A percentile compares a stretch with the other conserved stretches of the same genome.
Evolutionary conservation across 352 stramenopile species (phyloP).

Genomic region (Phytophthora capsici): DNA sequence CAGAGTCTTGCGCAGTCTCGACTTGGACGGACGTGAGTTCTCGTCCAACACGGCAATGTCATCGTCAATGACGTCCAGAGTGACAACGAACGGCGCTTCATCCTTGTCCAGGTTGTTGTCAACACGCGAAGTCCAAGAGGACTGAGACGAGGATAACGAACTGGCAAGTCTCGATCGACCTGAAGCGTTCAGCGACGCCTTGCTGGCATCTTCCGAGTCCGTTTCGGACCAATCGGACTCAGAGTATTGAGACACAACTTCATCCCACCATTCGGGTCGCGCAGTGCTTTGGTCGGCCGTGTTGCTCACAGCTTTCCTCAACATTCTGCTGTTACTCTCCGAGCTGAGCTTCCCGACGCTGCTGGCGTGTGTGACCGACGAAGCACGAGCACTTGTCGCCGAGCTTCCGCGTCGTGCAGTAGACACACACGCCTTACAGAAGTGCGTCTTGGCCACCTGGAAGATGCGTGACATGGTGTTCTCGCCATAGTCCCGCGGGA

Average conservation of each 20-base stretch:
- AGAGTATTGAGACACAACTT: slow-evolving; percentile 28
- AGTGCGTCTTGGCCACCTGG: slow-evolving; percentile 62
- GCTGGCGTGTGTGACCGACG: slow-evolving; percentile 13
- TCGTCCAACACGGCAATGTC: slow-evolving; percentile 46
- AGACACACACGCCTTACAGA: slow-evolving; percentile 64
- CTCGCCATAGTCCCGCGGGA: slow-evolving; percentile 31
- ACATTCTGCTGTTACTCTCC: slow-evolving; percentile 6
- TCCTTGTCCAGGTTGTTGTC: slow-evolving; percentile 47
- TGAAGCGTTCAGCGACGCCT: slow-evolving; percentile 39
- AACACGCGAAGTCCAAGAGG: slow-evolving; percentile 26
- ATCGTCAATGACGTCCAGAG: slow-evolving; percentile 53
- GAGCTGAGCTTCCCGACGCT: slow-evolving; percentile 7
- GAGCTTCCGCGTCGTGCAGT: slow-evolving; percentile 41
- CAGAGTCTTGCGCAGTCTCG: slow-evolving; percentile 31
- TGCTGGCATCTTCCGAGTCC: slow-evolving; percentile 45
- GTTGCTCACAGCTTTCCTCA: slow-evolving; percentile 22
- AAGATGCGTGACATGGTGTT: slow-evolving; percentile 48
- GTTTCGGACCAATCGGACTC: slow-evolving; percentile 54
- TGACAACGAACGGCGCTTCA: slow-evolving; percentile 46
- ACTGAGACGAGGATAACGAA: slow-evolving; percentile 43
- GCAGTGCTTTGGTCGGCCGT: slow-evolving; percentile 9
- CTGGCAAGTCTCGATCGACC: slow-evolving; percentile 34
- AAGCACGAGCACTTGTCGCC: slow-evolving; percentile 1
- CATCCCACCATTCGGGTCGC: slow-evolving; percentile 34
- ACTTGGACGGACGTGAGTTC: slow-evolving; percentile 26